phyloP scores from a whole-genome alignment of 2,329 filamentous ascomycete species.

The Aspergillus japonicus region DNA sequence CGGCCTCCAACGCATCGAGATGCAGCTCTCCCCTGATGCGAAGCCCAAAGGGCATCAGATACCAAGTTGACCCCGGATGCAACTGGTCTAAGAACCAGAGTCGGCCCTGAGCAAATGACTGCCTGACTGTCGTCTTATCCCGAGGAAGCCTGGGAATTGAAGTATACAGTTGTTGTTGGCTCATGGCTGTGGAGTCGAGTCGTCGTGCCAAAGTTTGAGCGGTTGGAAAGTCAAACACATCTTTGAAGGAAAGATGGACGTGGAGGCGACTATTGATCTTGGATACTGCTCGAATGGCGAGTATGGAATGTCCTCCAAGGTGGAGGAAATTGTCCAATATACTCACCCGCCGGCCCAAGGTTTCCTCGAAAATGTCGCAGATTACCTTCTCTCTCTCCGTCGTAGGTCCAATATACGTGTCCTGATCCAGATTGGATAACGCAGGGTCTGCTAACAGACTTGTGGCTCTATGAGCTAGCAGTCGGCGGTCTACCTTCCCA shows the following conservation, averaged over 20 bases:
- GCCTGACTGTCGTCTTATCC: background rate
- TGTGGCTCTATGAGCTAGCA: too few species aligned
- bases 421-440: too few species aligned
- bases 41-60: background rate
- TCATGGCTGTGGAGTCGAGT: background rate
- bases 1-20: conserved; percentile 2
- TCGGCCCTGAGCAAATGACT: conserved; percentile 6
- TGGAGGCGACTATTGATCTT: background rate
- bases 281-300: background rate
- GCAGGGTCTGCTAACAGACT: too few species aligned
- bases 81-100: conserved; percentile 8
- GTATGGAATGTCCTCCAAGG: conserved; percentile 2
- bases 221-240: background rate
- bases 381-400: background rate
- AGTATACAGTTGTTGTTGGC: background rate
- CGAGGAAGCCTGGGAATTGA: too few species aligned
- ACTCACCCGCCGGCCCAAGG: background rate
- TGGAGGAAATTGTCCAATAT: background rate
- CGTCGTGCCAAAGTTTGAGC: background rate
- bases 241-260: background rate
- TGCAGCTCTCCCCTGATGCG: conserved; percentile 1
- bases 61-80: background rate
- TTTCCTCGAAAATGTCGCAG: background rate
- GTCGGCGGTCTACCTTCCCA: too few species aligned
- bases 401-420: background rate